Percentiles rank a stretch among this genome's conserved stretches.
Conservation (phyloP, 805 yeast species). For the Ogataea allantospora region DNA sequence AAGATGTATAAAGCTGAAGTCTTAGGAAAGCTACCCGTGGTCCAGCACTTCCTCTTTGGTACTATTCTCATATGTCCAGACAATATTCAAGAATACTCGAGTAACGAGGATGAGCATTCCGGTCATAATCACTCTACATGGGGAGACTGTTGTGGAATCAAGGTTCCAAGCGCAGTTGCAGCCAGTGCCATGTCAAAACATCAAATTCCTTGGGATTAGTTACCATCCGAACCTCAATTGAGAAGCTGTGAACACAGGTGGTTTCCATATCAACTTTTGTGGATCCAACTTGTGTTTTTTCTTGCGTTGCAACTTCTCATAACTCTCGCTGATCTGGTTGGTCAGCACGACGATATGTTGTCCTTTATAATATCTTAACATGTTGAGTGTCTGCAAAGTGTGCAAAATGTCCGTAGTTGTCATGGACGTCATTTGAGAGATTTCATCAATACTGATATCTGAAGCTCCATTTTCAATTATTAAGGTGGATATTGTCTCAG, state of each 20-base stretch:
- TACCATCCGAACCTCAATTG: constrained; percentile 96
- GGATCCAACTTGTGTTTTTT: constrained; percentile 79
- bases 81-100: constrained; percentile 44
- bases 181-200: constrained; percentile 60
- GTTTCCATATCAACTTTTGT: constrained; percentile 77
- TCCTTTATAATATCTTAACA: constrained; percentile 89
- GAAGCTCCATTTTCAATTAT: constrained; percentile 57
- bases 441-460: constrained; percentile 78
- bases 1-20: constrained; percentile 97
- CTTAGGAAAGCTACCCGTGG: constrained; percentile 81
- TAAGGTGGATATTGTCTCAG: constrained; percentile 77
- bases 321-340: constrained; percentile 73
- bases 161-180: constrained; percentile 92
- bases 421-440: constrained; percentile 84
- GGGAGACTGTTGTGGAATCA: constrained; percentile 99
- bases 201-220: constrained; percentile 67
- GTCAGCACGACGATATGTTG: constrained; percentile 89
- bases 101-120: constrained; percentile 28
- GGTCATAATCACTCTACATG: constrained; percentile 53
- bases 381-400: constrained; percentile 86
- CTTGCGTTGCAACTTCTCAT: constrained; percentile 62
- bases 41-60: constrained; percentile 93
- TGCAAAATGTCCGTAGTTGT: constrained; percentile 94
- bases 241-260: constrained; percentile 94
- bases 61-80: constrained; percentile 66